Conservation (phyloP, 106 monocot genomes). For the Dioscorea alata region DNA sequence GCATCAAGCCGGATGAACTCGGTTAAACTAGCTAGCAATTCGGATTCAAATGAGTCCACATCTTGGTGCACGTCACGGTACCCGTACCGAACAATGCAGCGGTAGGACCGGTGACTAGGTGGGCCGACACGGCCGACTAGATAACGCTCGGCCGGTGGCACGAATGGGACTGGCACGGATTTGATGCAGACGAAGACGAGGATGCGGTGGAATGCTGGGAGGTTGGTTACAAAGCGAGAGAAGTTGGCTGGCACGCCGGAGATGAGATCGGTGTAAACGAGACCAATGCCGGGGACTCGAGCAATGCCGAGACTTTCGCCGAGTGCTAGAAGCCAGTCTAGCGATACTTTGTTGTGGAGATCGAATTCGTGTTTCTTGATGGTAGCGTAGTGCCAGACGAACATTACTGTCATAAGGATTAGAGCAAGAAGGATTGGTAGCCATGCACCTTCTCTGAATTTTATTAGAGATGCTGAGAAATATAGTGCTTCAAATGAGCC, state of each 20-base stretch:
- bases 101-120: slow-evolving; percentile 42
- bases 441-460: slow-evolving; percentile 69
- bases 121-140: slow-evolving; percentile 60
- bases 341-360: slow-evolving; percentile 56
- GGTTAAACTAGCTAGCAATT: slow-evolving; percentile 40
- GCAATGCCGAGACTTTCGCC: slow-evolving; percentile 49
- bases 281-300: slow-evolving; percentile 64
- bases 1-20: slow-evolving; percentile 45
- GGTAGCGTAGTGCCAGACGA: slow-evolving; percentile 56
- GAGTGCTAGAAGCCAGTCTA: slow-evolving; percentile 67
- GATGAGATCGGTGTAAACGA: slow-evolving; percentile 60
- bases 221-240: slow-evolving; percentile 61
- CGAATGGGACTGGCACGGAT: slow-evolving; percentile 42
- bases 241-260: slow-evolving; percentile 61
- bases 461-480: slow-evolving; percentile 59
- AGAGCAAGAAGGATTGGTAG: slow-evolving; percentile 57
- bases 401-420: slow-evolving; percentile 54
- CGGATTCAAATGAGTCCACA: slow-evolving; percentile 56
- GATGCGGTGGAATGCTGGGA: slow-evolving; percentile 57
- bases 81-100: slow-evolving; percentile 72
- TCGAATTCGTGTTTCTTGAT: slow-evolving; percentile 59
- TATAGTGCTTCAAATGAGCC: slow-evolving; percentile 56
- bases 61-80: slow-evolving; percentile 78
- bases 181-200: slow-evolving; percentile 62
- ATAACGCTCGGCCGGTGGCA: slow-evolving; percentile 51